phyloP scores from a whole-genome alignment of 768 basidiomycete genomes.

The Ephemerocybe angulata region DNA sequence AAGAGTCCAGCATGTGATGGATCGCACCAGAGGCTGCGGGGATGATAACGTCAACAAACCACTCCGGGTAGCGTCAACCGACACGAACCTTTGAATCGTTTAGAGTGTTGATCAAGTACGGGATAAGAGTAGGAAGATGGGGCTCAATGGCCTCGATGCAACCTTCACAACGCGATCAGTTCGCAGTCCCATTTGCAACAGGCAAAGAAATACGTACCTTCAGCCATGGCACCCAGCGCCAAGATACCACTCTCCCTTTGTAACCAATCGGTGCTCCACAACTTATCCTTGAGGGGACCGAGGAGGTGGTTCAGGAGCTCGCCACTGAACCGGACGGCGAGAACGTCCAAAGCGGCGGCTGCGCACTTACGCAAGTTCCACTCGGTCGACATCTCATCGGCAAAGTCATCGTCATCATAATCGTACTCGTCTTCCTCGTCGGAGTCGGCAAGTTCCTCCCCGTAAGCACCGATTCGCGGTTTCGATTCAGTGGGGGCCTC shows the following conservation, averaged over 20 bases:
- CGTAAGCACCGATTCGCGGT: conserved; percentile 59
- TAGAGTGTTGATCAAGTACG: conserved; percentile 87
- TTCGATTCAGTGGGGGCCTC: conserved; percentile 33
- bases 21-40: conserved; percentile 86
- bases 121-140: conserved; percentile 89
- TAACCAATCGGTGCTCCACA: conserved; percentile 92
- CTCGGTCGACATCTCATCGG: conserved; percentile 95
- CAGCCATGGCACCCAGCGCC: conserved; percentile 96
- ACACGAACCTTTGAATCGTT: conserved; percentile 81
- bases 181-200: conserved; percentile 4
- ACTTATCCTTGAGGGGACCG: conserved; percentile 85
- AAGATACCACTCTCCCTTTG: conserved; percentile 94
- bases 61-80: conserved; percentile 1
- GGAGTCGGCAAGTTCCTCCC: conserved; percentile 76
- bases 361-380: conserved; percentile 99
- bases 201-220: conserved; percentile 55
- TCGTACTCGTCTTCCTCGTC: conserved; percentile 90
- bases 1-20: conserved; percentile 99
- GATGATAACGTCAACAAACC: conserved; percentile 11
- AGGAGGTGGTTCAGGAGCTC: conserved; percentile 88
- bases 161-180: conserved; percentile 44
- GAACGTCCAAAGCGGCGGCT: conserved; percentile 94
- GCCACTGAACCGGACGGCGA: conserved; percentile 89
- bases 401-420: conserved; percentile 86
- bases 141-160: conserved; percentile 96